phyloP scores from a whole-genome alignment of 176 grass and related monocot species.

The Aechmea fasciata region DNA sequence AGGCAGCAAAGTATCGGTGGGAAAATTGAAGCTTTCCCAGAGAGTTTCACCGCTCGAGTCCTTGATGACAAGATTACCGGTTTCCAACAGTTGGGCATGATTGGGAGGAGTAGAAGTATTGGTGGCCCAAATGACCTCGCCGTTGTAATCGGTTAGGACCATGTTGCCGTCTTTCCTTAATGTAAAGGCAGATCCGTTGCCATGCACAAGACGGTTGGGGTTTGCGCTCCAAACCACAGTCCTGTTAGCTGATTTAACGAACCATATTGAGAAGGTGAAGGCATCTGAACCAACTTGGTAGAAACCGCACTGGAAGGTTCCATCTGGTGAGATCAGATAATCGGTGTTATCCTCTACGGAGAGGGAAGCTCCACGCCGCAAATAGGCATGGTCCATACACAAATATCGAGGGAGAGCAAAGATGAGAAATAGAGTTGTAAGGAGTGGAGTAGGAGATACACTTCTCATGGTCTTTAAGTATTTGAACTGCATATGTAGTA shows the following conservation, averaged over 20 bases:
- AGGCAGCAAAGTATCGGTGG: constrained; percentile 44
- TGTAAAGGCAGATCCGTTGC: constrained; percentile 19
- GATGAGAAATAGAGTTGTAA: neutral
- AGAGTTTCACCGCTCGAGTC: neutral
- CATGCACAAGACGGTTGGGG: constrained; percentile 15
- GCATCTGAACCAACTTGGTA: constrained; percentile 18
- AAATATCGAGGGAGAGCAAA: neutral
- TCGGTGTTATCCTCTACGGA: constrained; percentile 20
- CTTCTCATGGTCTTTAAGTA: neutral
- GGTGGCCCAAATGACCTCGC: constrained; percentile 18
- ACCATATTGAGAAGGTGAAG: constrained; percentile 51
- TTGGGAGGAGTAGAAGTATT: constrained; percentile 2
- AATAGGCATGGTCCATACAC: neutral
- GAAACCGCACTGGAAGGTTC: constrained; percentile 39
- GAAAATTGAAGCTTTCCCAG: constrained; percentile 59
- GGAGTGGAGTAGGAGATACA: neutral
- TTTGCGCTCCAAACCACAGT: constrained; percentile 42
- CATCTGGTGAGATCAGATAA: constrained; percentile 22
- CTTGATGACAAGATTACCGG: constrained; percentile 36
- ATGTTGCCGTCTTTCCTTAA: constrained; percentile 25
- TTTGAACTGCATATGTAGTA: neutral
- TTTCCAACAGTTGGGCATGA: constrained; percentile 23
- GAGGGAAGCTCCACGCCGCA: constrained; percentile 8
- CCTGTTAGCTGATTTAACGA: constrained; percentile 15
- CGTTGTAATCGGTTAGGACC: constrained; percentile 20